Base-by-base conservation (phyloP, 306 rosid species). In the Prunus armeniaca region DNA sequence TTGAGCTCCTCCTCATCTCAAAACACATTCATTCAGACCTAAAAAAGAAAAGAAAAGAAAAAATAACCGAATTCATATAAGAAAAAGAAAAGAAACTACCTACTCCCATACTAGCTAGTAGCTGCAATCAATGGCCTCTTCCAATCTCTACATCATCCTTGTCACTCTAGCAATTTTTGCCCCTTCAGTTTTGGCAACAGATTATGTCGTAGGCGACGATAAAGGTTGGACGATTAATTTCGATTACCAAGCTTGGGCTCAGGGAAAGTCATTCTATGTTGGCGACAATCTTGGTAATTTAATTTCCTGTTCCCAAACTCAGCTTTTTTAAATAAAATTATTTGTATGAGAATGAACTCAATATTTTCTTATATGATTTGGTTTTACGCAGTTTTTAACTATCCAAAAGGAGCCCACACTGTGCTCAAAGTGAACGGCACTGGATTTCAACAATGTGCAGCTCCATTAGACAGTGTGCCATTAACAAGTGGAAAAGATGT, bases 201-300 rank as follows among this genome's bases (percentile, higher is more conserved):
- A 85, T 20, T 73, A 67, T 65, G 18, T 79, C 1, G 89, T 89
- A 3, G 87, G 89, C 14, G 88, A 80, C n/a, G 73, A 56, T 1
- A 62, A 60, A 2, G 92, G 90, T 49, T 86, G 89, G 93, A 80
- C 80, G 43, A 61, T 12, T 4, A 68, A 72, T 66, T 75, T 79
- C 9, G 83, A 85, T 77, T 81, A 82, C 61, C 80, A 83, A 78
- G 74, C 77, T 57, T 85, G 91, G 88, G 74, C 85, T 34, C 27
- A 6, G 32, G 88, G 82, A 12, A 89, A 83, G 64, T 74, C 71
- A 24, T 83, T 89, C 66, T 54, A 56, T 10, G 86, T 81, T 19
- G 90, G 90, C 6, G 88, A 89, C 75, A 81, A 75, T 47, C 86
- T 84, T 32, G 38, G 38, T 32, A 32, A 32, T 32, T 32, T 32